Evolutionary conservation across 108 stramenopile genomes (phyloP).

Genomic region (Cyclotella baltica): DNA sequence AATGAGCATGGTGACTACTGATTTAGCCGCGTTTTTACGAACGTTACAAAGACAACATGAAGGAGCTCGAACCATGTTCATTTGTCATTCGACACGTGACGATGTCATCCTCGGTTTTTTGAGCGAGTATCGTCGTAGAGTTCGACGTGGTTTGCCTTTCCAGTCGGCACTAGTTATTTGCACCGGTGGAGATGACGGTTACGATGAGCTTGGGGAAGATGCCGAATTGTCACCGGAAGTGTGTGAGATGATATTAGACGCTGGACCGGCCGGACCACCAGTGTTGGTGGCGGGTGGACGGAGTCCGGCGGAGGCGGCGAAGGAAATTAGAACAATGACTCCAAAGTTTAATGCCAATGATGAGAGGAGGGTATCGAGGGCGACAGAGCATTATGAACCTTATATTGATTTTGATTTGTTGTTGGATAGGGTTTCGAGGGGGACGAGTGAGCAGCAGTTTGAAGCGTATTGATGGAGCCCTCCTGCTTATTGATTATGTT

Average conservation of each 20-base stretch:
- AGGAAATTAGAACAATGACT: constrained; percentile 72
- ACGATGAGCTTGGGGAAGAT: constrained; percentile 45
- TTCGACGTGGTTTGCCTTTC: constrained; percentile 40
- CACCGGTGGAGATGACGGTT: constrained; percentile 66
- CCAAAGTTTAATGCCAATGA: constrained; percentile 89
- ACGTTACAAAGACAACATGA: constrained; percentile 69
- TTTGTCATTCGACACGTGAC: constrained; percentile 84
- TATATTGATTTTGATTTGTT: constrained; percentile 90
- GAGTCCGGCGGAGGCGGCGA: constrained; percentile 72
- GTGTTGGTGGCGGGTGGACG: constrained; percentile 60
- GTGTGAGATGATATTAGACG: constrained; percentile 59
- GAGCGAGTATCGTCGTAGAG: constrained; percentile 67
- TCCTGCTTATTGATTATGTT: background rate
- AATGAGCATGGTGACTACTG: constrained; percentile 85
- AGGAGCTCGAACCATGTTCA: constrained; percentile 75
- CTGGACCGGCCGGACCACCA: constrained; percentile 47
- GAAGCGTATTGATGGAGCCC: background rate
- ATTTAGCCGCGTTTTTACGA: constrained; percentile 81
- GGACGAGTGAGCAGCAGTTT: background rate
- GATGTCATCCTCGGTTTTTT: constrained; percentile 92
- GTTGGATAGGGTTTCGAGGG: constrained; percentile 53
- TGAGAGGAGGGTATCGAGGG: constrained; percentile 63
- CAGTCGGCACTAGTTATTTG: constrained; percentile 80
- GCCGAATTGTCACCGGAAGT: constrained; percentile 59
- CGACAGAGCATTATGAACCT: constrained; percentile 87